Evolutionary conservation across 2,329 filamentous ascomycete species (phyloP).

Genomic region (Colletotrichum camelliae): DNA sequence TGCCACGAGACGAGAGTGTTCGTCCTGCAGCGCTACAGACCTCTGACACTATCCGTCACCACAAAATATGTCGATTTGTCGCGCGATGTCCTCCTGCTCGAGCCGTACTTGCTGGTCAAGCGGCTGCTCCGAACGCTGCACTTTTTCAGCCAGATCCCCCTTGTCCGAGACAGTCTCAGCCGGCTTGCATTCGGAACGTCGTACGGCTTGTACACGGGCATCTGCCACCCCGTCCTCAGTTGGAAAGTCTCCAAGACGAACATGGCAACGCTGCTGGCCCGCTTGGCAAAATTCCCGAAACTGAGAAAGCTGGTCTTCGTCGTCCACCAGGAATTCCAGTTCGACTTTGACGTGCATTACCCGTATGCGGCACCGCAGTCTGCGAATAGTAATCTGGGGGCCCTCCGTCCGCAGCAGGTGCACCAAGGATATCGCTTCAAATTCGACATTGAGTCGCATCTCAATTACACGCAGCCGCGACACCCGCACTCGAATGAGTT

Average conservation of each 20-base stretch:
- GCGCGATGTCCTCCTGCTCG: constrained; percentile 51
- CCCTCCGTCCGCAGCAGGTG: constrained; percentile 41
- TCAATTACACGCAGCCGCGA: constrained; percentile 46
- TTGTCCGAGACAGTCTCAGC: constrained; percentile 44
- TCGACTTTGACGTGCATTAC: constrained; percentile 42
- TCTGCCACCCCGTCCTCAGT: constrained; percentile 50
- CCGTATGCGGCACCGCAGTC: constrained; percentile 22
- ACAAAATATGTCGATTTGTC: constrained; percentile 52
- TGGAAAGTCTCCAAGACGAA: constrained; percentile 49
- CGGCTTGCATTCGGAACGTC: constrained; percentile 51
- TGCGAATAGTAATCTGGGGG: constrained; percentile 8
- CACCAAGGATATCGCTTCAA: constrained; percentile 52
- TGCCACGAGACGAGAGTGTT: constrained; percentile 49
- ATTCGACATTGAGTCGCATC: constrained; percentile 51
- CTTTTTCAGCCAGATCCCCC: constrained; percentile 50
- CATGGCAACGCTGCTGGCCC: constrained; percentile 46
- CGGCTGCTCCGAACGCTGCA: constrained; percentile 50
- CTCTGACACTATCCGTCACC: constrained; percentile 47
- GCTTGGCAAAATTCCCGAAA: constrained; percentile 43
- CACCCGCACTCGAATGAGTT: constrained; percentile 47
- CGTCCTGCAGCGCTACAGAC: constrained; percentile 47
- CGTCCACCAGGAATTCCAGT: constrained; percentile 53
- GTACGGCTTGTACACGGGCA: constrained; percentile 49
- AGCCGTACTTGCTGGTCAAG: constrained; percentile 53
- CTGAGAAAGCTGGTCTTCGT: constrained; percentile 49